A percentile compares a stretch with the other conserved stretches of the same genome.
Evolutionary conservation across 2,329 filamentous ascomycete genomes (phyloP).

Genomic region (Incumbomyces delicatus): DNA sequence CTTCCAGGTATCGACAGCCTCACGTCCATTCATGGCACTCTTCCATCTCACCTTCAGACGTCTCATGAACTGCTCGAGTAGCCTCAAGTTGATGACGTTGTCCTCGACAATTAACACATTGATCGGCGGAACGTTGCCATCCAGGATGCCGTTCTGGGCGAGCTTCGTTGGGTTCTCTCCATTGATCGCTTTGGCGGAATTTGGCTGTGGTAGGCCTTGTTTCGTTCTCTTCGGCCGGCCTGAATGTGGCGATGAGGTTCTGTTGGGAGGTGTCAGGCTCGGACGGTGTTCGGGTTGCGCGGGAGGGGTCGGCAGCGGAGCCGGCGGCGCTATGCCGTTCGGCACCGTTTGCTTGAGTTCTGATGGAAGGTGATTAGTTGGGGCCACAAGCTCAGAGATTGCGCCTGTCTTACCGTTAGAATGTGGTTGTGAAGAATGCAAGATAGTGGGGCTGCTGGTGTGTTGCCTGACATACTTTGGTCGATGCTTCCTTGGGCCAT

Average conservation of each 20-base stretch:
- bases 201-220: constrained; percentile 30
- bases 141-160: constrained; percentile 55
- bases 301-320: constrained; percentile 49
- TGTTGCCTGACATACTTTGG: constrained; percentile 60
- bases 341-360: constrained; percentile 31
- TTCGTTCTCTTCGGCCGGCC: constrained; percentile 40
- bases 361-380: constrained; percentile 11
- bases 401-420: constrained; percentile 24
- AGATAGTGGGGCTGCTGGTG: constrained; percentile 69
- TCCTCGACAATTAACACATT: constrained; percentile 97
- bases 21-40: constrained; percentile 89
- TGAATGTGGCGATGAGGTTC: constrained; percentile 41
- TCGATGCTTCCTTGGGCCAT: constrained; percentile 47
- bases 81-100: constrained; percentile 92
- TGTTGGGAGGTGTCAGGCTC: constrained; percentile 39
- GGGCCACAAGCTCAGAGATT: constrained; percentile 16
- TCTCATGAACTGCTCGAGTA: constrained; percentile 93
- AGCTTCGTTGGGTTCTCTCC: constrained; percentile 24
- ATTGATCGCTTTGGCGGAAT: constrained; percentile 23
- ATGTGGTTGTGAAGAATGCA: constrained; percentile 39
- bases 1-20: constrained; percentile 89
- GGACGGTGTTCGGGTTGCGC: constrained; percentile 31
- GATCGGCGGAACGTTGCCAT: constrained; percentile 82
- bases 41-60: constrained; percentile 91
- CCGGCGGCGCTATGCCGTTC: constrained; percentile 30